These are phyloP conservation scores for Exidia glandulosa DNA, from an alignment of 768 basidiomycete genomes.

Conservation along the genomic window DNA sequence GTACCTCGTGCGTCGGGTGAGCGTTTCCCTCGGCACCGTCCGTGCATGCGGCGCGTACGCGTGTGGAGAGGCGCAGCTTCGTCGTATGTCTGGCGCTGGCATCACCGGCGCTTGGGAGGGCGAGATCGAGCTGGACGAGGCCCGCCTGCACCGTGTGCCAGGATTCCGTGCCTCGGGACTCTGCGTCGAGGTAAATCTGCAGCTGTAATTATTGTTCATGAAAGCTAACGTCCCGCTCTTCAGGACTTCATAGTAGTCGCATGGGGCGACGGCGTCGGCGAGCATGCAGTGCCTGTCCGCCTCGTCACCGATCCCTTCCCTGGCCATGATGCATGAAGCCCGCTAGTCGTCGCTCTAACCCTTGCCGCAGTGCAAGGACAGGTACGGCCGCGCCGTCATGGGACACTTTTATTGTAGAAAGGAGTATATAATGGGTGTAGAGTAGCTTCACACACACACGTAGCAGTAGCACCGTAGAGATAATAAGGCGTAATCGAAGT, in stretches of 20 bases:
- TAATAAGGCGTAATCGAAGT: too few species aligned
- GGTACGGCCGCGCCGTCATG: too few species aligned
- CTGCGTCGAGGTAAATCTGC: not conserved
- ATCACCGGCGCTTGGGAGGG: not conserved
- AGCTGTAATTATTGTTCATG: too few species aligned
- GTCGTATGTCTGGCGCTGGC: not conserved
- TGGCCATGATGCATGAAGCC: too few species aligned
- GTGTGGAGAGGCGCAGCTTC: not conserved
- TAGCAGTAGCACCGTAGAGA: too few species aligned
- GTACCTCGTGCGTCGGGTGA: not conserved
- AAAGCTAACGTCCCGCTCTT: not conserved
- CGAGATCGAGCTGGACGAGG: not conserved
- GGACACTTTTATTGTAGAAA: too few species aligned
- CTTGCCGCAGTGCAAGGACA: too few species aligned
- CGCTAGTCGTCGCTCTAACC: not conserved
- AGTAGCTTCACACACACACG: too few species aligned
- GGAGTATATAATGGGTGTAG: too few species aligned
- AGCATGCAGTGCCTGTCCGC: not conserved
- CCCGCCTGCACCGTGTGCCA: not conserved
- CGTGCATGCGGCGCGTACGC: not conserved
- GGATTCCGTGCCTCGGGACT: not conserved
- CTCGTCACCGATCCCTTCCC: slow-evolving; percentile 10
- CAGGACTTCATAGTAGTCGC: not conserved
- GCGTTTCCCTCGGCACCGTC: not conserved
- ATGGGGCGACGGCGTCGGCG: not conserved